phyloP scores from a whole-genome alignment of 371 early-diverging fungal genomes.

The Homolaphlyctis polyrhiza region DNA sequence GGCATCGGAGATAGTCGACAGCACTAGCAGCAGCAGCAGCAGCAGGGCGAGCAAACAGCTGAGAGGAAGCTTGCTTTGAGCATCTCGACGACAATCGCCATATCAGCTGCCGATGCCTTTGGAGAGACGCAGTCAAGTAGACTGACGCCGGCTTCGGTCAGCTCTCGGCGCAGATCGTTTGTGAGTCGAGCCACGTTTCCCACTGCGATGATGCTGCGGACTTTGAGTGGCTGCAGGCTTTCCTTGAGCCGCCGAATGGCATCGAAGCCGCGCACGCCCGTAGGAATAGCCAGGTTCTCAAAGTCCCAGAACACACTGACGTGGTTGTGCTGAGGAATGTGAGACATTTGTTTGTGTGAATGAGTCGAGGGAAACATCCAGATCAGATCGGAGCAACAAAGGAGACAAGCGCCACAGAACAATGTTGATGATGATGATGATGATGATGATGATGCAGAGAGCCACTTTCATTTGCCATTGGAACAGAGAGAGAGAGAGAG shows the following conservation, averaged over 20 bases:
- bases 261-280: background rate
- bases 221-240: background rate
- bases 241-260: background rate
- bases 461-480: too few relatives aligned
- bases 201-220: slow-evolving; percentile 10
- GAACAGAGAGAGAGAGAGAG: too few relatives aligned
- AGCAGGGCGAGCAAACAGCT: background rate
- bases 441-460: too few relatives aligned
- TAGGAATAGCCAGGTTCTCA: background rate
- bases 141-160: slow-evolving; percentile 8
- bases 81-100: slow-evolving; percentile 9
- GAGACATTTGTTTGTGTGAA: background rate
- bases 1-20: too few relatives aligned
- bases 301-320: too few relatives aligned
- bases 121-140: slow-evolving; percentile 6
- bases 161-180: background rate
- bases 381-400: too few relatives aligned
- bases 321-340: too few relatives aligned
- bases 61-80: slow-evolving; percentile 1
- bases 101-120: slow-evolving; percentile 10
- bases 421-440: too few relatives aligned
- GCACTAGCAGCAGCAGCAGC: too few relatives aligned
- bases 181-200: background rate
- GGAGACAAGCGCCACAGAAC: too few relatives aligned
- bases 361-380: too few relatives aligned